Evolutionary conservation across 345 rosid genomes (phyloP), one percentile per base, ranked within the genome.

Genomic region (Eutrema heterophyllum): DNA sequence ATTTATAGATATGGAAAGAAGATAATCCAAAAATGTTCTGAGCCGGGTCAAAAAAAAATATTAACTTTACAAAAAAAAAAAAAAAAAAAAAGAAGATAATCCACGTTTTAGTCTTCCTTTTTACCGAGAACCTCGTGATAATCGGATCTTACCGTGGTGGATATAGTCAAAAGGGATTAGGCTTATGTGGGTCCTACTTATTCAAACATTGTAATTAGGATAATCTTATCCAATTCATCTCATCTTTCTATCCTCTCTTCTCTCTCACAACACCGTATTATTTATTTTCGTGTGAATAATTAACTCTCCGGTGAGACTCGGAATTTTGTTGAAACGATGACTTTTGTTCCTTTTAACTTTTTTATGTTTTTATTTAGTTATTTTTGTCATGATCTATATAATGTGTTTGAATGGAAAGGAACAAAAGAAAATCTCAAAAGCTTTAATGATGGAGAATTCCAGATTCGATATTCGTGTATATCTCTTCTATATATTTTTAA

Each of bases 151-250:
- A 51, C 5, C 10, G 26, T 51, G n/a, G 16, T 30, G 11, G 27
- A 36, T 13, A 12, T n/a, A n/a, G n/a, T n/a, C n/a, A n/a, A n/a
- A n/a, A n/a, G n/a, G 4, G 73, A 67, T 59, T 59, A 75, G 62
- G 54, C 9, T 14, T 0, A n/a, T 10, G 6, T 30, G 14, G 73
- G 79, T 67, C 68, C 72, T 55, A 59, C 29, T 8, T 4, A 58
- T 2, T n/a, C 2, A 13, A 13, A 15, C 30, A 14, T 13, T 64
- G 2, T 21, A 21, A 26, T 32, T 48, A 39, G 6, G 36, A 67
- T 46, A 58, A 49, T 75, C 73, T 67, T 74, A 67, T 74, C 68
- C 68, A 63, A 13, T 30, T 63, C 18, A 21, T 2, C 45, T 63
- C 51, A 71, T 40, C 41, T 14, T n/a, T n/a, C n/a, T n/a, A n/a